Evolutionary conservation across 108 stramenopile species (phyloP).

Genomic region (Conticribra weissflogii): DNA sequence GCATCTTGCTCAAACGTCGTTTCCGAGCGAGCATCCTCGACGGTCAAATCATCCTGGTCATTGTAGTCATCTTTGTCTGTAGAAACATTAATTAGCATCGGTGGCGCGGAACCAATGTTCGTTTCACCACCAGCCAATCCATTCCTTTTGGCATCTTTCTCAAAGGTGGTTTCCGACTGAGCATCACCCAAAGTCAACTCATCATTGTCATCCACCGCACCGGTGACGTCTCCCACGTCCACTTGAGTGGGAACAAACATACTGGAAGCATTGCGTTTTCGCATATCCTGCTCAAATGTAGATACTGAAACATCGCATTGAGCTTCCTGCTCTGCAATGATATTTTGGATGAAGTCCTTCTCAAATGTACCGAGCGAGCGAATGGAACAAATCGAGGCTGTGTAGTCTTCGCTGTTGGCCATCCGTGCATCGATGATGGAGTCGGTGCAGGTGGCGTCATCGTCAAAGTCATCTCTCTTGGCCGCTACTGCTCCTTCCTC

Average conservation of each 20-base stretch:
- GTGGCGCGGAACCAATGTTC: not conserved
- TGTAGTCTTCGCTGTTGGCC: conserved; percentile 23
- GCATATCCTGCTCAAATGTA: conserved; percentile 28
- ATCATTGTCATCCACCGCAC: not conserved
- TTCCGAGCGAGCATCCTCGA: conserved; percentile 18
- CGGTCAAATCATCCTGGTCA: conserved; percentile 1
- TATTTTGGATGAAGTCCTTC: conserved; percentile 37
- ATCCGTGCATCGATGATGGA: conserved; percentile 23
- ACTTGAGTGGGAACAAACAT: not conserved
- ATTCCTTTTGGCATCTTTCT: conserved; percentile 25
- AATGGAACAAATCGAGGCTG: conserved; percentile 27
- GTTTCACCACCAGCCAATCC: not conserved
- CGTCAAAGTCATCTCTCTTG: not conserved
- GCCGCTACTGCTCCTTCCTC: not conserved
- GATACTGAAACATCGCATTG: conserved; percentile 4
- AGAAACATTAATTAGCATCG: conserved; percentile 6
- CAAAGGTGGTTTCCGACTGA: conserved; percentile 45
- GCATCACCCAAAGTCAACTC: conserved; percentile 22
- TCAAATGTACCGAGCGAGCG: conserved; percentile 45
- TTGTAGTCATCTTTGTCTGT: not conserved
- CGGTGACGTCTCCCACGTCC: not conserved
- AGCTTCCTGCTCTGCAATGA: conserved; percentile 19
- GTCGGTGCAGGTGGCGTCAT: conserved; percentile 14
- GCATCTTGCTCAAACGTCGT: conserved; percentile 41
- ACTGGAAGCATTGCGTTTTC: not conserved